Evolutionary conservation across 1,284 basidiomycete species (phyloP), one percentile per base, ranked within the genome.

Genomic region (Ceratobasidium sp.): DNA sequence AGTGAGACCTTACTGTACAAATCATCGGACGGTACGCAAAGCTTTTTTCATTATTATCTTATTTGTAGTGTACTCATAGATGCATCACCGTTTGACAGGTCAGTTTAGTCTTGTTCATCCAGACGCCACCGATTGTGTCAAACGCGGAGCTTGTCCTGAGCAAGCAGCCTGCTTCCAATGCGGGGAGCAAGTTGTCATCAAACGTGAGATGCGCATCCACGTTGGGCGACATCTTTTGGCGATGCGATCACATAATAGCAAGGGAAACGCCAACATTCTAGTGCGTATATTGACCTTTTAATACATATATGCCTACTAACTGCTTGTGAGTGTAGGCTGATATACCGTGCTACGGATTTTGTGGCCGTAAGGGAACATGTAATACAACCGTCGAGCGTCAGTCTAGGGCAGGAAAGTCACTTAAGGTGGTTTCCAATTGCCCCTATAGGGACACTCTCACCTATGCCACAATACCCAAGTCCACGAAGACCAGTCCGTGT

Each of bases 401-500:
- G 39, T 40, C 0, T 1, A 20, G 28, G 10, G 15, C 61, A 1
- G n/a, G 13, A 6, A 64, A 42, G 39, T 3, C 61, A 1, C 18
- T 64, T 20, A 2, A n/a, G 44, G 39, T 64, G 5, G 10, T 42
- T 10, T 64, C 61, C 15, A 40, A 64, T 23, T 64, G 61, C 15
- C 61, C 61, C 0, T 64, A 44, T 9, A 42, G 61, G 33, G 61
- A 64, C 15, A 9, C 1, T 23, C 9, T 64, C 10, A 64, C 1
- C 28, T 64, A 64, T n/a, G 0, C 61, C 3, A 18, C 33, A 2
- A 9, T 13, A 6, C 18, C 3, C 7, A 33, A 26, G 7, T 64
- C 61, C n/a, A 20, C 61, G 42, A 64, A 64, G 28, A 28, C 61
- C 18, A 64, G n/a, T 23, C 61, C 61, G 3, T 64, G 61, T 23